Conservation (phyloP, 2,329 filamentous ascomycete genomes). For the Talaromyces albobiverticillius region DNA sequence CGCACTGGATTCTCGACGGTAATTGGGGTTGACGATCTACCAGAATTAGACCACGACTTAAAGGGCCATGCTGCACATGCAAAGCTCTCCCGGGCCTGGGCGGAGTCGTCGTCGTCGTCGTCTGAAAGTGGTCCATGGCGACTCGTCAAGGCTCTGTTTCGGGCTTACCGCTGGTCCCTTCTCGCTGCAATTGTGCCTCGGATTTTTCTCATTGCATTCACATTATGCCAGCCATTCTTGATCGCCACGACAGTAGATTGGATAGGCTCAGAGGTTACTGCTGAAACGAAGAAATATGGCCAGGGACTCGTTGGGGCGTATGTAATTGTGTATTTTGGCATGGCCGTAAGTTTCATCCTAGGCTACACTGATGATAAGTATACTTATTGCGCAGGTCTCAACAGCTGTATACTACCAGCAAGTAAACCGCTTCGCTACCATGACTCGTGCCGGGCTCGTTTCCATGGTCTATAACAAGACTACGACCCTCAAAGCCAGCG, state of each 20-base stretch:
- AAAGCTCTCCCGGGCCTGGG: not conserved
- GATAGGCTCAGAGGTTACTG: conserved; percentile 5
- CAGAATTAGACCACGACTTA: conserved; percentile 13
- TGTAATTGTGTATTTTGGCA: conserved; percentile 4
- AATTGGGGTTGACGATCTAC: conserved; percentile 40
- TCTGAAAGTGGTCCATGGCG: not conserved
- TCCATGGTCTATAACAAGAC: conserved; percentile 50
- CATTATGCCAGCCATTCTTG: conserved; percentile 37
- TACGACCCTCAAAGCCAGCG: conserved; percentile 26
- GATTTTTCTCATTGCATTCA: conserved; percentile 32
- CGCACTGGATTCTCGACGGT: conserved; percentile 42
- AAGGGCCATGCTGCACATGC: not conserved
- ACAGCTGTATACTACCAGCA: conserved; percentile 41
- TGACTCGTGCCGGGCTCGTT: conserved; percentile 41
- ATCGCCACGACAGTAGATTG: conserved; percentile 28
- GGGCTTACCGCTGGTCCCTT: conserved; percentile 2
- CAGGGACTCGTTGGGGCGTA: conserved; percentile 2
- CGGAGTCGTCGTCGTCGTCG: no score
- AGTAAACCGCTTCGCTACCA: conserved; percentile 41
- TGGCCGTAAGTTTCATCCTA: not conserved
- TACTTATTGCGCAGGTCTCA: conserved; percentile 25
- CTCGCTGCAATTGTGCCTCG: conserved; percentile 20
- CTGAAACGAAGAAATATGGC: not conserved
- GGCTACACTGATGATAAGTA: not conserved
- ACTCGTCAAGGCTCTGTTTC: not conserved